These are phyloP conservation scores for Phytophthora hybrid DNA, from an alignment of 352 stramenopile species.

Conservation along the genomic window DNA sequence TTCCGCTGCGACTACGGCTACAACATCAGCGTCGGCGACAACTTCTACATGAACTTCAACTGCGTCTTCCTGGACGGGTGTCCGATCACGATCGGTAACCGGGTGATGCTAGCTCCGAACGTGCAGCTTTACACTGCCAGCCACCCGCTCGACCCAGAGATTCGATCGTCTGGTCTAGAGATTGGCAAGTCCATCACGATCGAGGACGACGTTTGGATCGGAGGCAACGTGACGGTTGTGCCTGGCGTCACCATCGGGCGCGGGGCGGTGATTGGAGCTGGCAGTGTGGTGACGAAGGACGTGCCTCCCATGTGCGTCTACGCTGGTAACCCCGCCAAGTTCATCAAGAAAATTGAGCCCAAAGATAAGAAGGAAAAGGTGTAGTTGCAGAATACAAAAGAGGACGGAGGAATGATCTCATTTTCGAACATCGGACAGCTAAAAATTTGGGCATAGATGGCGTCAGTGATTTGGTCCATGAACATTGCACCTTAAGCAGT, in stretches of 20 bases:
- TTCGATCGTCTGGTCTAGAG: constrained; percentile 56
- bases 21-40: constrained; percentile 78
- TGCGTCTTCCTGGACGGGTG: constrained; percentile 88
- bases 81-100: constrained; percentile 77
- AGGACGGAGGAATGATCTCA: neutral
- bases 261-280: constrained; percentile 76
- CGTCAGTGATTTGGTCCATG: too few relatives aligned
- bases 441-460: too few relatives aligned
- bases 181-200: constrained; percentile 79
- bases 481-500: too few relatives aligned
- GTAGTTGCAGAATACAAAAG: neutral
- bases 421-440: too few relatives aligned
- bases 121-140: constrained; percentile 86
- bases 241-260: constrained; percentile 75
- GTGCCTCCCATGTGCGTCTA: constrained; percentile 72
- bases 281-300: constrained; percentile 85
- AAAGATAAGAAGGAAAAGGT: constrained; percentile 1
- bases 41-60: constrained; percentile 92
- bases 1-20: constrained; percentile 92
- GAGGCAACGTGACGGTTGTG: constrained; percentile 72
- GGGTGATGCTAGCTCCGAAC: constrained; percentile 76
- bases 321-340: constrained; percentile 80
- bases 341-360: constrained; percentile 72
- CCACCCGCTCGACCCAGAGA: constrained; percentile 70
- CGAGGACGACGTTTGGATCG: constrained; percentile 90